These are phyloP conservation scores for Curvularia sp. DNA, from an alignment of 2,329 filamentous ascomycete species.

Conservation along the genomic window DNA sequence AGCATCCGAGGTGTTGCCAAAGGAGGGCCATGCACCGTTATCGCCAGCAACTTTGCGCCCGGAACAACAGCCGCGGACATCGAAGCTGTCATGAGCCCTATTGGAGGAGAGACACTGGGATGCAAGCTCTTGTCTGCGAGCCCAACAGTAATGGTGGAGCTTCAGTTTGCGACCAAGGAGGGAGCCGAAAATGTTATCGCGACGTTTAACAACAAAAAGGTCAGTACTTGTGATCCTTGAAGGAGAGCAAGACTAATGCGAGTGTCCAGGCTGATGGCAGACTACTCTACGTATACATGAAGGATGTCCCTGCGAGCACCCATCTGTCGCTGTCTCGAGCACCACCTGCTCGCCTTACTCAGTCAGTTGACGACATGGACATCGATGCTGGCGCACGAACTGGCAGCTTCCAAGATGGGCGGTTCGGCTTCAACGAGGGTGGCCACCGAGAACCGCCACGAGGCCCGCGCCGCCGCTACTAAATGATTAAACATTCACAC, in stretches of 20 bases:
- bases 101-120: constrained; percentile 69
- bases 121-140: constrained; percentile 72
- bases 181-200: constrained; percentile 77
- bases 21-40: constrained; percentile 73
- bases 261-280: constrained; percentile 74
- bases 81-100: constrained; percentile 78
- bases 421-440: constrained; percentile 52
- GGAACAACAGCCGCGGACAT: constrained; percentile 85
- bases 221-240: constrained; percentile 51
- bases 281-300: constrained; percentile 75
- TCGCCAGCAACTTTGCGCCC: constrained; percentile 82
- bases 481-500: constrained; percentile 11
- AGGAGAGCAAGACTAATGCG: constrained; percentile 17
- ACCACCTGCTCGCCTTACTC: constrained; percentile 28
- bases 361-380: constrained; percentile 54
- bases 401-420: constrained; percentile 54
- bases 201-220: constrained; percentile 80
- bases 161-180: constrained; percentile 74
- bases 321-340: constrained; percentile 43
- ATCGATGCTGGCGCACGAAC: constrained; percentile 44
- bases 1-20: constrained; percentile 72
- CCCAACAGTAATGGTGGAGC: constrained; percentile 79
- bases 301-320: constrained; percentile 53
- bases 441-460: constrained; percentile 38
- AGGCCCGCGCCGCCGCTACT: constrained; percentile 47